Base-by-base conservation (phyloP, 257 asterid species). In the Vinca minor region DNA sequence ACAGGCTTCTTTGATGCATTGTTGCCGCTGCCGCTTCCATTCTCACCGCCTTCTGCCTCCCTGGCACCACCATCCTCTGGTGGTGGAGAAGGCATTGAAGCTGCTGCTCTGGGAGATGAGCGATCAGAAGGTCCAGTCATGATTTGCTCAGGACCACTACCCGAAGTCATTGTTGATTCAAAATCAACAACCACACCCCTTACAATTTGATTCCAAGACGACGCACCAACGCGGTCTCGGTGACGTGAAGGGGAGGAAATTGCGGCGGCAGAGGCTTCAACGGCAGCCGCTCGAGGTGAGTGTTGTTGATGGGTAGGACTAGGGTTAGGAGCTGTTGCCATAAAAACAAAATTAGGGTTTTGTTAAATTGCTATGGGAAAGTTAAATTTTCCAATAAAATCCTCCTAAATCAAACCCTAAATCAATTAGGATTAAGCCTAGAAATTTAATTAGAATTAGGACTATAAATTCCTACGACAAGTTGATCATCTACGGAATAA, bases 261-360 rank as follows among this genome's bases (percentile, higher is more conserved):
- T n/a, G n/a, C n/a, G n/a, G n/a, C n/a, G n/a, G n/a, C n/a, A n/a
- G n/a, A n/a, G n/a, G n/a, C n/a, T 32, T 65, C 65, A 41, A 5
- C 65, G 52, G 66, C 71, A 41, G 63, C 65, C 35, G 63, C n/a
- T n/a, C n/a, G n/a, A n/a, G n/a, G n/a, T n/a, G n/a, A n/a, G n/a
- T n/a, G n/a, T n/a, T n/a, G n/a, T n/a, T n/a, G n/a, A n/a, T n/a
- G n/a, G n/a, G n/a, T n/a, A n/a, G n/a, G 56, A 28, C 75, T 58
- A 46, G 79, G 38, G 50, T 70, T 69, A 23, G 80, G 62, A 45
- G 82, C 69, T 34, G 78, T 68, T 60, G 81, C 78, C 87, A 82
- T 82, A 54, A 34, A 4, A 28, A n/a, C n/a, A n/a, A 67, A 32
- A 17, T 39, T 61, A 69, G 67, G 76, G 67, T 47, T 71, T 71